Base-by-base conservation (phyloP, 495 filamentous ascomycete genomes). In the Alectoria sarmentosa region DNA sequence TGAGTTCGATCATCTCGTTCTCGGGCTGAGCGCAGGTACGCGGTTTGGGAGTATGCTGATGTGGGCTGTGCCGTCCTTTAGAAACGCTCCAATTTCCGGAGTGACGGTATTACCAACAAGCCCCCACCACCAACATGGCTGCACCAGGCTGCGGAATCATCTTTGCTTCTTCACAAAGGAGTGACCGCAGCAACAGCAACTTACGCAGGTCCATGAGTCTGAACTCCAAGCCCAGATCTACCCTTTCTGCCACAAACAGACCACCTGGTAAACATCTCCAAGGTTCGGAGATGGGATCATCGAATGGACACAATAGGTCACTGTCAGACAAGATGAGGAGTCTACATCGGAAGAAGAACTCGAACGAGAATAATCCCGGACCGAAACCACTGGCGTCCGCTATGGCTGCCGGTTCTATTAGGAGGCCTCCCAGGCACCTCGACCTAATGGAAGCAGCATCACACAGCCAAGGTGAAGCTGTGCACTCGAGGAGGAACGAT, bases 391-490 rank as follows among this genome's bases (percentile, higher is more conserved):
- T 64, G 48, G 64, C 63, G 6, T 66, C 64, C n/a, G 26, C 34
- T 28, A 55, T 61, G 39, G 37, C 63, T 38, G 62, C 64, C 23
- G 61, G 58, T 32, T 52, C 63, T 8, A 36, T 38, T 3, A 65
- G 30, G 9, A 64, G 34, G 42, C 61, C 49, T 37, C 62, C 67
- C 39, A 69, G 63, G 42, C 67, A 71, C 41, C 69, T 69, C 17
- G 69, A 71, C 56, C 62, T 71, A 2, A 48, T 69, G 38, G 69
- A 71, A 54, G 69, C 67, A 15, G 64, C 64, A 37, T 63, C 69
- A 30, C 65, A 64, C 21, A 63, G 21, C 56, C 58, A 69, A 41
- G 60, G 66, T 39, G 61, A 66, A 6, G 41, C 30, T 10, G 34
- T n/a, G 62, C 63, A 55, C 10, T 36, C 63, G 38, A 66, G 55